Base-by-base conservation (phyloP, 2,329 filamentous ascomycete species). In the Pseudogymnoascus pannorum region DNA sequence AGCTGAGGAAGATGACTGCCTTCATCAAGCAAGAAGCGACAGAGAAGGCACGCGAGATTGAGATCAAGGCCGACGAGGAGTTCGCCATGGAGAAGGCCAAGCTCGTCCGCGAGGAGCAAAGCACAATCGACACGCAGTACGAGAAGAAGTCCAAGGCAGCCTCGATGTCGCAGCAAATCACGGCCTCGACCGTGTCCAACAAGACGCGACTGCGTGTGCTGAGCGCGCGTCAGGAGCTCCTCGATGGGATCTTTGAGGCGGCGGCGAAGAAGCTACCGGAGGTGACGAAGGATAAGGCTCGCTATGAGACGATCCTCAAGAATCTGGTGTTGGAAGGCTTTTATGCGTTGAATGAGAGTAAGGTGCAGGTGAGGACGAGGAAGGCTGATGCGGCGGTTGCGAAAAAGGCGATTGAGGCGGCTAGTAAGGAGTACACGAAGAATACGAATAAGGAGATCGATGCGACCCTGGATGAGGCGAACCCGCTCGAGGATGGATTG, bases 91-190 rank as follows among this genome's bases (percentile, higher is more conserved):
- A 99, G 76, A 99, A 99, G 80, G 94, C 92, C 71, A 97, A 96
- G 82, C 90, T 99, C 58, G 94, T 97, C 70, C 93, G 91, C 75
- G 87, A 95, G 78, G 94, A 97, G 79, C 97, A 90, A 60, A 85
- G 91, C 72, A 79, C 91, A 76, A 97, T 99, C 81, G 94, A 99
- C 79, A 81, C 82, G 67, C 81, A 88, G 70, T 99, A 97, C 84
- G 90, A 93, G 79, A 97, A 96, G 86, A 97, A 97, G 81, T 95
- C 95, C 86, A 99, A 97, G 83, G 90, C 96, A 79, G 93, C 94
- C 71, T 85, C 89, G 80, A 96, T 97, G 91, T 93, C 91, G 66
- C 94, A 97, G 83, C 94, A 99, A 80, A 97, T 97, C 79, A 96
- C 92, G 66, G 90, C 90, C 73, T 97, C 92, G 66, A 97, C 92